These are phyloP conservation scores for Fraxinus baroniana DNA, from an alignment of 305 asterid genomes.

Conservation along the genomic window DNA sequence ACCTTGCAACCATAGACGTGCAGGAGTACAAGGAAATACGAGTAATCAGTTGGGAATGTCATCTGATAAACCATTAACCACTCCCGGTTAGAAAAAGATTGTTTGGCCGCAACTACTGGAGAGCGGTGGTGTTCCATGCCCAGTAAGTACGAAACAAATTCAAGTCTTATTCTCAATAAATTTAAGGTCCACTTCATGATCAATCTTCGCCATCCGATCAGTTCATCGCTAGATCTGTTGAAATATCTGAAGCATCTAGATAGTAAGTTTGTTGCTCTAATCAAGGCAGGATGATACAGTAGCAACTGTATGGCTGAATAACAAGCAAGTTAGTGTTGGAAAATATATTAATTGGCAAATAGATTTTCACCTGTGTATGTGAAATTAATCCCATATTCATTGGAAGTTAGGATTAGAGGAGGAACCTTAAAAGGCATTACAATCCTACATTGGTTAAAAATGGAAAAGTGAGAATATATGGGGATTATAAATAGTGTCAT, in stretches of 20 bases:
- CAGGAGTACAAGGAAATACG: constrained; percentile 9
- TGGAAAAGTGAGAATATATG: too few species aligned
- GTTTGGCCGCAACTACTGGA: constrained; percentile 42
- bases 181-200: not conserved
- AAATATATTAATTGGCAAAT: constrained; percentile 45
- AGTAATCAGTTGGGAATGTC: constrained; percentile 31
- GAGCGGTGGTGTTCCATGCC: constrained; percentile 35
- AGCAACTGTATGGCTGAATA: constrained; percentile 54
- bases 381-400: not conserved
- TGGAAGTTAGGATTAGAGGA: too few species aligned
- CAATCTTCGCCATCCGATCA: too few species aligned
- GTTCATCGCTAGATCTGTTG: too few species aligned
- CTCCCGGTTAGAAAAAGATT: constrained; percentile 52
- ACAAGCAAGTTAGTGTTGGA: constrained; percentile 33
- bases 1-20: constrained; percentile 44
- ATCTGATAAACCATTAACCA: constrained; percentile 33
- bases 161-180: not conserved
- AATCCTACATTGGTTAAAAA: too few species aligned
- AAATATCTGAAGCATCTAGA: too few species aligned
- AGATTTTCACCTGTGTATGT: not conserved
- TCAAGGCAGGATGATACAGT: constrained; percentile 41
- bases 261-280: too few species aligned
- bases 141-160: constrained; percentile 25
- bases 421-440: too few species aligned
- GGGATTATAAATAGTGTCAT: too few species aligned